Percentiles rank a stretch among this genome's conserved stretches.
These are phyloP conservation scores for Salpingoeca rosetta DNA, from an alignment of 78 protist genomes.

Conservation along the genomic window DNA sequence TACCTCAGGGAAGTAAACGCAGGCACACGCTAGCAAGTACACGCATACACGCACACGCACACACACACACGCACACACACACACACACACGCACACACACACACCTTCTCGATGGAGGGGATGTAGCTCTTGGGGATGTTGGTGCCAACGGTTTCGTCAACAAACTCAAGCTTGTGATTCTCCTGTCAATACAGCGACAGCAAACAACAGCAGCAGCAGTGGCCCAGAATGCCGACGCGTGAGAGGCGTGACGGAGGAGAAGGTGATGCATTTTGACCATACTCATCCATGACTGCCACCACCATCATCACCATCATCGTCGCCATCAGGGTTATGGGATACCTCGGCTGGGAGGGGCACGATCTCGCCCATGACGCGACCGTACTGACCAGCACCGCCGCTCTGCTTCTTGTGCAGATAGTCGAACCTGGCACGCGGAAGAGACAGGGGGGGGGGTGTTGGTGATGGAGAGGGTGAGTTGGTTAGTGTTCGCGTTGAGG, in stretches of 20 bases:
- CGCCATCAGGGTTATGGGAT: conserved; percentile 19
- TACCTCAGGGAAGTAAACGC: not conserved
- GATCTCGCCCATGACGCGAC: conserved; percentile 66
- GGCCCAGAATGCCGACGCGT: too few species aligned
- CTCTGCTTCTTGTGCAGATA: conserved; percentile 89
- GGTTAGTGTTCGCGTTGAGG: not conserved
- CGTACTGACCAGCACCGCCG: conserved; percentile 95
- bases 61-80: not conserved
- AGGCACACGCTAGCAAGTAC: not conserved
- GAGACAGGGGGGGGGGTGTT: not conserved
- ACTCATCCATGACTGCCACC: too few species aligned
- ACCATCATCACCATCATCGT: not conserved
- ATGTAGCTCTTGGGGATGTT: conserved; percentile 73
- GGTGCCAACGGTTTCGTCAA: conserved; percentile 54
- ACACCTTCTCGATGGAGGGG: conserved; percentile 59
- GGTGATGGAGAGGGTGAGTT: not conserved
- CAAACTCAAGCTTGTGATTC: conserved; percentile 52
- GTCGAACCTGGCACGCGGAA: conserved; percentile 18
- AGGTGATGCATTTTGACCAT: too few species aligned
- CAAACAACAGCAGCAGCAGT: too few species aligned
- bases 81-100: not conserved
- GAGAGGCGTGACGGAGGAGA: too few species aligned
- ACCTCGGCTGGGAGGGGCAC: conserved; percentile 65
- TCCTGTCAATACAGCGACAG: too few species aligned
- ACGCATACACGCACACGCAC: not conserved